Evolutionary conservation across 2,329 filamentous ascomycete genomes (phyloP).

Genomic region (Colletotrichum neosansevieriae): DNA sequence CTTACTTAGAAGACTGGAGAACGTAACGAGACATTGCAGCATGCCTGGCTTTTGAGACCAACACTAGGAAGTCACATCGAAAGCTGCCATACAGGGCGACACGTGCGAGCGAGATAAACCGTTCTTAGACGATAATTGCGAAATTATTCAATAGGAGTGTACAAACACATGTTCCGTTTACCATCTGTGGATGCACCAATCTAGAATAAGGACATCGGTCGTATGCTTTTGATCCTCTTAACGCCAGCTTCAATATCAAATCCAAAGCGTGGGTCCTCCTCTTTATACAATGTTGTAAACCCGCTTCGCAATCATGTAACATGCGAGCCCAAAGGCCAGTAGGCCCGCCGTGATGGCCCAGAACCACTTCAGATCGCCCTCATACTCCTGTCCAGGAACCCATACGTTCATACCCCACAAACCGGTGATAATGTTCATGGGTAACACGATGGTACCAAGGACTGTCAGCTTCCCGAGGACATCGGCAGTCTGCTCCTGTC

Average conservation of each 20-base stretch:
- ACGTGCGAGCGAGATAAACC: too few relatives aligned
- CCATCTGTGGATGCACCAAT: constrained; percentile 34
- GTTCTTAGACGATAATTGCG: too few relatives aligned
- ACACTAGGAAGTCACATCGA: too few relatives aligned
- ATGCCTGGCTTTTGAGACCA: too few relatives aligned
- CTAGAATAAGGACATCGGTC: constrained; percentile 1
- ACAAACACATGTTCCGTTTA: constrained; percentile 37
- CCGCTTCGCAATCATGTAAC: constrained; percentile 85
- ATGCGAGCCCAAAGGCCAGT: constrained; percentile 81
- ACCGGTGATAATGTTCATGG: constrained; percentile 99
- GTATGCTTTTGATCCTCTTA: constrained; percentile 23
- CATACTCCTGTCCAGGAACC: constrained; percentile 90
- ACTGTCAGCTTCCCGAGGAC: constrained; percentile 96
- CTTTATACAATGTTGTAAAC: constrained; percentile 81
- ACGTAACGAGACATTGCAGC: too few relatives aligned
- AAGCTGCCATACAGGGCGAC: too few relatives aligned
- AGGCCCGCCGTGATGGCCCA: constrained; percentile 80
- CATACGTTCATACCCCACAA: constrained; percentile 99
- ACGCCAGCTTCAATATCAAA: constrained; percentile 1
- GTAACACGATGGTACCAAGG: constrained; percentile 94
- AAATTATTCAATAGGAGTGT: not conserved
- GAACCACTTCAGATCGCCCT: constrained; percentile 82
- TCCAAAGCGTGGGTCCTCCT: not conserved
- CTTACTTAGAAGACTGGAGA: too few relatives aligned
- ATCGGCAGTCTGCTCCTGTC: constrained; percentile 94